Evolutionary conservation across 352 stramenopile genomes (phyloP).

Genomic region (Pythium oligandrum): DNA sequence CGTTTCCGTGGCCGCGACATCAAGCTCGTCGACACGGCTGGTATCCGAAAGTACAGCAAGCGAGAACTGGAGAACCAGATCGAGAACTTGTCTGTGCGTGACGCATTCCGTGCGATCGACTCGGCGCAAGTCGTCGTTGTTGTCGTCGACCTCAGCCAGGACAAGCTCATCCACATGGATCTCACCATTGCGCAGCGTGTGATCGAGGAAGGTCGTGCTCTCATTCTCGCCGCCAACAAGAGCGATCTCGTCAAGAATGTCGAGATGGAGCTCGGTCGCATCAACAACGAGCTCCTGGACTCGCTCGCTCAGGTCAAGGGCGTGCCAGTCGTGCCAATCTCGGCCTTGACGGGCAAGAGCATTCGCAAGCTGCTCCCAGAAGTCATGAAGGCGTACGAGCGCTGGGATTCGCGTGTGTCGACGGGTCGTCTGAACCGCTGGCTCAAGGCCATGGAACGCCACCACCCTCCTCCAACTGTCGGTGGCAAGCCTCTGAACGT

Average conservation of each 20-base stretch:
- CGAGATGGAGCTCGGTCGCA: constrained; percentile 57
- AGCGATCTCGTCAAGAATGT: constrained; percentile 49
- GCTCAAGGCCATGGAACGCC: constrained; percentile 78
- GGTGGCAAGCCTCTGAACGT: constrained; percentile 84
- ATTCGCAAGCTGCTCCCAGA: constrained; percentile 77
- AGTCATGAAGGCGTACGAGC: constrained; percentile 80
- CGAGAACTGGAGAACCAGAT: constrained; percentile 81
- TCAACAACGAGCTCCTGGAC: constrained; percentile 63
- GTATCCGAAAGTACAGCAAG: constrained; percentile 82
- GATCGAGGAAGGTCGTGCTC: constrained; percentile 68
- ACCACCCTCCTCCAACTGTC: constrained; percentile 75
- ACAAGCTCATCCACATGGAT: constrained; percentile 84
- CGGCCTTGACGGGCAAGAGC: constrained; percentile 63
- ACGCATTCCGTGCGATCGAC: constrained; percentile 77
- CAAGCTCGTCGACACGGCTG: constrained; percentile 78
- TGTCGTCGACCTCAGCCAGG: constrained; percentile 78
- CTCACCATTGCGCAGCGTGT: constrained; percentile 78
- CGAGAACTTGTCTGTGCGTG: constrained; percentile 78
- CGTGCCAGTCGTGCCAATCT: constrained; percentile 77
- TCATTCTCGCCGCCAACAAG: constrained; percentile 81
- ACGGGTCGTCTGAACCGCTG: constrained; percentile 77
- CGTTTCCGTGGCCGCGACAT: constrained; percentile 66
- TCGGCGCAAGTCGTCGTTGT: constrained; percentile 77
- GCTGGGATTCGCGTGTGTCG: constrained; percentile 74
- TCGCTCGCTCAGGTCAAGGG: constrained; percentile 74